A percentile compares a stretch with the other conserved stretches of the same genome.
Conservation (phyloP, 352 stramenopile species). For the Globisporangium irregulare region DNA sequence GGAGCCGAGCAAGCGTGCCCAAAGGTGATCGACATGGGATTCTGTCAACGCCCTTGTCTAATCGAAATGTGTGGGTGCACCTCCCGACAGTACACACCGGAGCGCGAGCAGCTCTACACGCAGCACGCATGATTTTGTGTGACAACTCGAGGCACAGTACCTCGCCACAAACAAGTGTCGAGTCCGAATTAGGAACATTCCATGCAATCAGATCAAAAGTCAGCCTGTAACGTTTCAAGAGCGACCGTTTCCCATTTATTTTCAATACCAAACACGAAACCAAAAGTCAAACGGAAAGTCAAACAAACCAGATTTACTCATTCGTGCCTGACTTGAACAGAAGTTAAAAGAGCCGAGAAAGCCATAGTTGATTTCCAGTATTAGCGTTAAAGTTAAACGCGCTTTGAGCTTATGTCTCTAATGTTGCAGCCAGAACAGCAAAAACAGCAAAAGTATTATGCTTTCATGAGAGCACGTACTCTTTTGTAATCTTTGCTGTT, state of each 20-base stretch:
- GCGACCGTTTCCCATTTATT: neutral
- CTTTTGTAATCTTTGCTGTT: no score
- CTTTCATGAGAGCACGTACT: no score
- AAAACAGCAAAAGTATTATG: no score
- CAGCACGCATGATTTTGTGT: neutral
- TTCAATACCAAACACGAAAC: neutral
- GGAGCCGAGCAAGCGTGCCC: neutral
- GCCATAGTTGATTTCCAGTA: no score
- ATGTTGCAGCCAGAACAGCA: no score
- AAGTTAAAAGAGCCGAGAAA: neutral
- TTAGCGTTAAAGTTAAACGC: no score
- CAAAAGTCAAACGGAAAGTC: neutral
- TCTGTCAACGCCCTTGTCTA: neutral
- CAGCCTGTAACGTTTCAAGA: neutral
- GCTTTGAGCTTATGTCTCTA: no score
- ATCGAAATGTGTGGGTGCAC: neutral
- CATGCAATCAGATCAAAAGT: neutral
- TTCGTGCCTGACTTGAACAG: neutral
- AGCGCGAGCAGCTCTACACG: neutral
- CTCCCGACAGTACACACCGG: neutral
- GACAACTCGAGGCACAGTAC: neutral
- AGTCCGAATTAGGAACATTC: neutral
- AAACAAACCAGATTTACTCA: neutral
- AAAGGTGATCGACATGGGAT: neutral
- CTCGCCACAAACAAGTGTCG: neutral